A percentile compares a stretch with the other conserved stretches of the same genome.
Conservation (phyloP, 2,329 filamentous ascomycete genomes). For the Metarhizium guizhouense region DNA sequence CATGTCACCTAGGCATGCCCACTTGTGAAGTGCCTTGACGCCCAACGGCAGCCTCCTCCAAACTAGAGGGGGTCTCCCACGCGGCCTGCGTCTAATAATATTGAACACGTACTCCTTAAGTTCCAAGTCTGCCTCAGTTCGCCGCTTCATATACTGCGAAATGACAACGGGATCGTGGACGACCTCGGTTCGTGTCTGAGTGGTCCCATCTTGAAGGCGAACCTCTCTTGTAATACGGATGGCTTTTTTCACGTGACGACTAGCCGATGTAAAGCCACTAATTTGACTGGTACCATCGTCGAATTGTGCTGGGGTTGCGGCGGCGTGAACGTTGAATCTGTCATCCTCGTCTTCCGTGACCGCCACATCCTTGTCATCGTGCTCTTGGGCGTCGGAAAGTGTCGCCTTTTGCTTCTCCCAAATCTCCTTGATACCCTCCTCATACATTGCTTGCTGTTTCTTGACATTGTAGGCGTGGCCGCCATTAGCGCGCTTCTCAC, state of each 20-base stretch:
- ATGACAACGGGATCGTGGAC: conserved; percentile 81
- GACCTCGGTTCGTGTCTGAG: conserved; percentile 55
- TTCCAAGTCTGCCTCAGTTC: conserved; percentile 61
- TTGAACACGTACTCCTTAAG: conserved; percentile 56
- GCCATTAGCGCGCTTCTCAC: conserved; percentile 79
- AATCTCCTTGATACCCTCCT: conserved; percentile 81
- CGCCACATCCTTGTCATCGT: conserved; percentile 52
- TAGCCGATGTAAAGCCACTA: conserved; percentile 56
- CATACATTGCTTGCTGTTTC: conserved; percentile 84
- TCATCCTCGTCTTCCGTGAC: conserved; percentile 54
- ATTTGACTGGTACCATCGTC: conserved; percentile 79
- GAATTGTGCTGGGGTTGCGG: conserved; percentile 54
- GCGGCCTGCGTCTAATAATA: conserved; percentile 5
- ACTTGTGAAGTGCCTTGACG: conserved; percentile 13
- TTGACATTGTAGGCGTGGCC: conserved; percentile 98
- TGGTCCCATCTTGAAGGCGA: conserved; percentile 34
- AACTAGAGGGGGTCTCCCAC: conserved; percentile 5
- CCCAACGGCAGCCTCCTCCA: conserved; percentile 11
- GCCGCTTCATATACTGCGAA: conserved; percentile 74
- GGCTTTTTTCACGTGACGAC: conserved; percentile 58
- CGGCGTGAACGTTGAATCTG: conserved; percentile 62
- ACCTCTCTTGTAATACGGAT: conserved; percentile 63
- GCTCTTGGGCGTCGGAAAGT: conserved; percentile 62
- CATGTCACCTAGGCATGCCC: conserved; percentile 10
- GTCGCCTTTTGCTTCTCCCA: conserved; percentile 83